Conservation (phyloP, 73 alveolate genomes). For the Paramecium sexaurelia region DNA sequence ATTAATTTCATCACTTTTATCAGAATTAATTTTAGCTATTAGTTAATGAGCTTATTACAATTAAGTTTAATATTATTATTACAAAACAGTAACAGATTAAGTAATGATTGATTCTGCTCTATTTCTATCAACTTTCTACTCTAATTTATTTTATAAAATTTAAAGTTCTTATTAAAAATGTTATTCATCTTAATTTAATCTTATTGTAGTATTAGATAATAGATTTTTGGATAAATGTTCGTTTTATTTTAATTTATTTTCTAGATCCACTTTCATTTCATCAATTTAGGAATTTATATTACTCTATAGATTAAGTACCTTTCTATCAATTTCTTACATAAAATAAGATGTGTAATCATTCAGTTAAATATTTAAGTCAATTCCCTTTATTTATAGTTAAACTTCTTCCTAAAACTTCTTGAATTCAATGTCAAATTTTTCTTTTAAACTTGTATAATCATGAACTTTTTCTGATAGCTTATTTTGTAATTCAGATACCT, state of each 20-base stretch:
- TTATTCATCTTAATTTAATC: slow-evolving; percentile 9
- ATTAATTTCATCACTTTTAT: slow-evolving; percentile 12
- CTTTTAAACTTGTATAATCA: background rate
- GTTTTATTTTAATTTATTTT: background rate
- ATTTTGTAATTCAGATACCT: background rate
- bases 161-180: slow-evolving; percentile 1
- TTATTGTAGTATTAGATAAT: background rate
- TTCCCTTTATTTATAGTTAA: background rate
- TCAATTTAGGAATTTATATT: background rate
- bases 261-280: background rate
- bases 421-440: slow-evolving; percentile 20
- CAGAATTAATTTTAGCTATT: background rate
- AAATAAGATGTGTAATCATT: slow-evolving; percentile 24
- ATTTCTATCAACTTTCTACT: background rate
- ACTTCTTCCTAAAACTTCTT: slow-evolving; percentile 41
- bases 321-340: slow-evolving; percentile 39
- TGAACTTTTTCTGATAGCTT: slow-evolving; percentile 10
- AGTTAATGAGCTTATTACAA: background rate
- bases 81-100: background rate
- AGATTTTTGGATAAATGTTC: slow-evolving; percentile 15
- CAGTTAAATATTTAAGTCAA: background rate
- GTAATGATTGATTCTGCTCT: background rate
- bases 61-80: background rate
- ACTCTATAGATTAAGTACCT: background rate
- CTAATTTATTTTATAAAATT: background rate